Conservation (phyloP, 129 eudicot species). For the Helianthus tuberosus region DNA sequence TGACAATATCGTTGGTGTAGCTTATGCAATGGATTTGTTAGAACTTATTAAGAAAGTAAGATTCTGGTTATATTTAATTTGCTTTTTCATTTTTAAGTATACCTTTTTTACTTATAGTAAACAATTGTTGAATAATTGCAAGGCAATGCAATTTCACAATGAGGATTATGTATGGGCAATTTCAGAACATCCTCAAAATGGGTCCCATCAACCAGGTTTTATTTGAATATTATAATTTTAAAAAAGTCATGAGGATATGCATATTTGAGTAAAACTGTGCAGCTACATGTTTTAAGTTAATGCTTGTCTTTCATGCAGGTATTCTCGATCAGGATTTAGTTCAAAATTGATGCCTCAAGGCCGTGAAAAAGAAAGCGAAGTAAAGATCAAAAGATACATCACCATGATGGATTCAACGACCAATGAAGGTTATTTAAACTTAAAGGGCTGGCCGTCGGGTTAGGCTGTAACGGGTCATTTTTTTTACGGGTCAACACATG, state of each 20-base stretch:
- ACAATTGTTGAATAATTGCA: too few species aligned
- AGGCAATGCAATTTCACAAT: constrained; percentile 67
- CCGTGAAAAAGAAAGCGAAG: constrained; percentile 98
- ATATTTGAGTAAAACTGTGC: background rate
- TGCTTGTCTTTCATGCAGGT: constrained; percentile 42
- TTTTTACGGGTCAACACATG: too few species aligned
- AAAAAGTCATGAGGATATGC: too few species aligned
- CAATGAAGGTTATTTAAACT: constrained; percentile 3
- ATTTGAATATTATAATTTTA: background rate
- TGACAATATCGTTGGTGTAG: too few species aligned
- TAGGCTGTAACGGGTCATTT: background rate
- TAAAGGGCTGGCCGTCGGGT: background rate
- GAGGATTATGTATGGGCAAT: constrained; percentile 93
- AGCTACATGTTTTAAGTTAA: background rate
- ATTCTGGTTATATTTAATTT: too few species aligned
- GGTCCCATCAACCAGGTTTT: constrained; percentile 86
- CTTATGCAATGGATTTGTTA: too few species aligned
- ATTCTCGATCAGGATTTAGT: too few species aligned
- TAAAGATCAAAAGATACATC: constrained; percentile 93
- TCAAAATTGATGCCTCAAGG: too few species aligned
- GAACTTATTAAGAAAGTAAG: too few species aligned
- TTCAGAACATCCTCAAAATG: too few species aligned
- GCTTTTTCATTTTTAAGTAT: too few species aligned
- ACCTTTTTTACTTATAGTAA: too few species aligned
- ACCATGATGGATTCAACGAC: constrained; percentile 99